Evolutionary conservation across 441 rosid genomes (phyloP).

Genomic region (Mallotus japonicus): DNA sequence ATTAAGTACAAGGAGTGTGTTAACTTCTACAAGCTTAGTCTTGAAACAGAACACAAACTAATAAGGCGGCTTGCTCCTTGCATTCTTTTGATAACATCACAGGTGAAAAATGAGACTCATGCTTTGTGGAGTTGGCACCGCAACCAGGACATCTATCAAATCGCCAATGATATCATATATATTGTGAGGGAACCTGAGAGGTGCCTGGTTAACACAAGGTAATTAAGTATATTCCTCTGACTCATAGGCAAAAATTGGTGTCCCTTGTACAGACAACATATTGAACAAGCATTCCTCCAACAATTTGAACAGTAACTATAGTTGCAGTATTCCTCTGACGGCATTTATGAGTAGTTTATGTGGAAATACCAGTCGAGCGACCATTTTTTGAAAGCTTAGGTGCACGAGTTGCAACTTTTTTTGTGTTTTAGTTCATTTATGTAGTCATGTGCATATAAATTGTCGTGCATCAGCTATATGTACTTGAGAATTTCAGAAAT

Average conservation of each 20-base stretch:
- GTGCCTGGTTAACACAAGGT: constrained; percentile 34
- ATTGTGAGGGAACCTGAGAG: constrained; percentile 64
- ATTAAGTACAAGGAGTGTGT: no score
- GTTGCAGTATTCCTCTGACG: no score
- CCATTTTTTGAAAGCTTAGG: no score
- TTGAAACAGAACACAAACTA: constrained; percentile 14
- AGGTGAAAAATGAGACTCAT: constrained; percentile 88
- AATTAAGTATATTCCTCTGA: background rate
- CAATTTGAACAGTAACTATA: background rate
- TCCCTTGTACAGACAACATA: background rate
- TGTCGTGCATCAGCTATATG: background rate
- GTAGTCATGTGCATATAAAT: background rate
- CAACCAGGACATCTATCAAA: constrained; percentile 47
- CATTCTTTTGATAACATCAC: constrained; percentile 12
- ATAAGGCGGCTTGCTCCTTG: constrained; percentile 4
- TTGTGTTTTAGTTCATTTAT: no score
- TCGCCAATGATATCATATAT: constrained; percentile 55
- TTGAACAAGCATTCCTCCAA: background rate
- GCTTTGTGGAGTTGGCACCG: constrained; percentile 90
- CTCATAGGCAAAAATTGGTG: background rate
- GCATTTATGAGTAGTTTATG: no score
- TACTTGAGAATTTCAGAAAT: background rate
- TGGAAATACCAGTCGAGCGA: no score
- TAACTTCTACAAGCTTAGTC: background rate
- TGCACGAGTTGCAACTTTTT: no score